phyloP scores from a whole-genome alignment of 306 rosid genomes.

The Parietaria judaica region DNA sequence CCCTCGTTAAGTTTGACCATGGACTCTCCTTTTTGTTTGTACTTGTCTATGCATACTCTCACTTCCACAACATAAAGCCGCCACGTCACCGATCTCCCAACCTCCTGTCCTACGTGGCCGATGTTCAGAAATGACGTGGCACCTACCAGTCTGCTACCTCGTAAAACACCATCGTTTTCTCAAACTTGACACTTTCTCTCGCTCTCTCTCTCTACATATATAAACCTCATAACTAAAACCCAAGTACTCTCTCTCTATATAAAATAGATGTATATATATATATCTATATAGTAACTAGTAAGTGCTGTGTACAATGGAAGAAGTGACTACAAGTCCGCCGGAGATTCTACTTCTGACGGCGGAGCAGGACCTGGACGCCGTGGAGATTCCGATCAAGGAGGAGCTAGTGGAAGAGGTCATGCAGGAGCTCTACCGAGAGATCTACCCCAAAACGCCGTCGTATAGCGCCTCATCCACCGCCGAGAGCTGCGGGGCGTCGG shows the following conservation, averaged over 20 bases:
- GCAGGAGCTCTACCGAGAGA: constrained; percentile 32
- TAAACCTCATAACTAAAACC: too few relatives aligned
- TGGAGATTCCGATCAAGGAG: constrained; percentile 24
- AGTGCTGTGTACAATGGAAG: background rate
- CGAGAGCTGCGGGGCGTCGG: constrained; percentile 25
- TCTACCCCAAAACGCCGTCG: background rate
- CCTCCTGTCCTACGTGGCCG: constrained; percentile 20
- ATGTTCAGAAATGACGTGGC: background rate
- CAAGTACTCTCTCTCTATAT: background rate
- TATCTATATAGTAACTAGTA: background rate
- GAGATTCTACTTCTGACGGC: background rate
- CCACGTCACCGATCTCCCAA: constrained; percentile 8
- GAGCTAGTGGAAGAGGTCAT: constrained; percentile 26
- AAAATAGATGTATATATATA: too few relatives aligned
- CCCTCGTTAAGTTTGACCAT: background rate
- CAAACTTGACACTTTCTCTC: background rate
- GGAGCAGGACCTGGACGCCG: constrained; percentile 5
- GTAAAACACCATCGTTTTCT: constrained; percentile 1
- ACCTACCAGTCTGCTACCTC: constrained; percentile 2
- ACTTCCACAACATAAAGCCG: background rate
- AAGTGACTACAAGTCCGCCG: background rate
- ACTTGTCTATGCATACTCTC: too few relatives aligned
- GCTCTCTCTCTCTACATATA: background rate
- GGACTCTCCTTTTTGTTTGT: constrained; percentile 10
- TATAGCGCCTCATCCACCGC: background rate